Base-by-base conservation (phyloP, 371 early-diverging fungal species). In the Apophysomyces variabilis region DNA sequence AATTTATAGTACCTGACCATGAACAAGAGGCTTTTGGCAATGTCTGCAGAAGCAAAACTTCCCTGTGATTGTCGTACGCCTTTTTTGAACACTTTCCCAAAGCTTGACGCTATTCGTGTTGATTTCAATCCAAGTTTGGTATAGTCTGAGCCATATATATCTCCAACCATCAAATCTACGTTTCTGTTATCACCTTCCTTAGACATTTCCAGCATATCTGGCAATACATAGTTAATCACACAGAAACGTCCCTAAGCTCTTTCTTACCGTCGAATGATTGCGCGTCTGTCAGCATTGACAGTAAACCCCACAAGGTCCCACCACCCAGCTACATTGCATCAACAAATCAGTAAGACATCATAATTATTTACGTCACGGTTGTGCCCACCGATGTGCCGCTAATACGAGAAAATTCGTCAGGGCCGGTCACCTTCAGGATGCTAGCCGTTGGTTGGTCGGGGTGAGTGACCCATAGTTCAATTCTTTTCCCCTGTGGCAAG, bases 251-350 rank as follows among this genome's bases (percentile, higher is more conserved):
- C 14, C 13, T 41, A 41, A 41, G 41, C 13, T 41, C 8, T 5
- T 41, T 41, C 13, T 57, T 85, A 90, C 90, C 88, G 72, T 98
- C 98, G 71, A 96, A 98, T 18, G 91, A 88, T 66, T 81, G 80
- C 38, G 88, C 88, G 60, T 92, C 88, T 14, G 96, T 96, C 66
- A 98, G 78, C 60, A 96, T 71, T 4, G 94, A 89, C 61, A 96
- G 75, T 35, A 98, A 79, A 3, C 99, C 99, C 97, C 97, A 97
- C 21, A 97, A 83, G n/a, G 99, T 98, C 61, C 97, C 99, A 56
- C 99, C 99, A 56, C 99, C 99, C 62, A 98, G 85, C 87, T 89
- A 66, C 6, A 60, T 36, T 59, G 37, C 16, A 58, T 9, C 9
- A 50, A 50, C 21, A 50, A 50, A 45, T 21, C 14, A n/a, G 5